A percentile compares a stretch with the other conserved stretches of the same genome.
Evolutionary conservation across 2,329 filamentous ascomycete genomes (phyloP).

Genomic region (Tolypocladium album): DNA sequence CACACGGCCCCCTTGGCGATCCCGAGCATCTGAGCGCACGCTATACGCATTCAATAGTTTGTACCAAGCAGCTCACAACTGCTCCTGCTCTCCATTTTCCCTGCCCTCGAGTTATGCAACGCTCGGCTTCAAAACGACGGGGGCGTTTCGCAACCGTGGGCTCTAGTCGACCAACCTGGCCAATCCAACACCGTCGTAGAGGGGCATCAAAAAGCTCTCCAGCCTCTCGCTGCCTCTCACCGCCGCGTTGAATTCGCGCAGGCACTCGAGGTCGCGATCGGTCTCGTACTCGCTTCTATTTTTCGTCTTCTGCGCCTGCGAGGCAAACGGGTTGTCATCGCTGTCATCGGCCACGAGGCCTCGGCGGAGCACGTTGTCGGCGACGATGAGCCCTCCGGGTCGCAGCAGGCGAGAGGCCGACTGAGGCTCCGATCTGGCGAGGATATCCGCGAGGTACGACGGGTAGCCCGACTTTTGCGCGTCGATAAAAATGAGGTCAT

Average conservation of each 20-base stretch:
- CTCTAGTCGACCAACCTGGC: slow-evolving; percentile 19
- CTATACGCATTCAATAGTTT: not conserved
- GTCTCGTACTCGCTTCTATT: slow-evolving; percentile 9
- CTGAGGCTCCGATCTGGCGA: slow-evolving; percentile 25
- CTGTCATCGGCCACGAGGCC: slow-evolving; percentile 31
- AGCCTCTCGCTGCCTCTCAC: slow-evolving; percentile 15
- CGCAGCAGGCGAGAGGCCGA: slow-evolving; percentile 26
- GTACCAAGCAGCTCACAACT: not conserved
- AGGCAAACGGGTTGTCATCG: slow-evolving; percentile 21
- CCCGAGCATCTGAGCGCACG: not conserved
- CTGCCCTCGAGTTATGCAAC: no score
- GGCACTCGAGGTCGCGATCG: slow-evolving; percentile 9
- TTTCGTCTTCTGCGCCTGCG: slow-evolving; percentile 2
- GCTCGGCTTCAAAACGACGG: not conserved
- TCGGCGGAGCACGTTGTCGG: slow-evolving; percentile 37
- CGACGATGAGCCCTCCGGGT: slow-evolving; percentile 34
- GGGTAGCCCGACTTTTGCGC: slow-evolving; percentile 38
- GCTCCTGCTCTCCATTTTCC: not conserved
- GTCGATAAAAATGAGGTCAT: slow-evolving; percentile 39
- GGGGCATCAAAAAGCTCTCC: slow-evolving; percentile 23
- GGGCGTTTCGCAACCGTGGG: not conserved
- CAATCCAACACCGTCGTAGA: slow-evolving; percentile 24
- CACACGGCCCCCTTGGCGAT: no score
- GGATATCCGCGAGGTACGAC: slow-evolving; percentile 28
- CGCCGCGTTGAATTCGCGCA: slow-evolving; percentile 17